phyloP scores from a whole-genome alignment of 169 alveolate species.

The Eimeria praecox region DNA sequence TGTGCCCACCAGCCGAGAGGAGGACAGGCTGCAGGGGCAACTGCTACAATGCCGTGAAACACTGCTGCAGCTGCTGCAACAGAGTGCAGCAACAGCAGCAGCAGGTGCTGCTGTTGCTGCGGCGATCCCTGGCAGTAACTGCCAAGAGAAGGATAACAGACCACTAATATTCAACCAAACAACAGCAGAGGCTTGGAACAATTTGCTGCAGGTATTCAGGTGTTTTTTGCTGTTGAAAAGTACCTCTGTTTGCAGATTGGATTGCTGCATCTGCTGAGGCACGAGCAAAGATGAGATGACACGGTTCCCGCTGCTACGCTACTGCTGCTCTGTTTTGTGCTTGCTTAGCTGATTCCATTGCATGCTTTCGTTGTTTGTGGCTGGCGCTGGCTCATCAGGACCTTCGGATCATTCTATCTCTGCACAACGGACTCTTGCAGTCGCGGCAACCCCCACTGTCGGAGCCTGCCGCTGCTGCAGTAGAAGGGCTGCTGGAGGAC shows the following conservation, averaged over 20 bases:
- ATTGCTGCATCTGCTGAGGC: background rate
- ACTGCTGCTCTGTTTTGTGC: background rate
- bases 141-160: background rate
- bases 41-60: conserved; percentile 40
- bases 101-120: conserved; percentile 68
- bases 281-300: background rate
- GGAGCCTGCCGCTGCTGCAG: background rate
- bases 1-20: conserved; percentile 14
- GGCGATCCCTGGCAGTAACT: conserved; percentile 22
- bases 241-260: background rate
- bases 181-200: conserved; percentile 44
- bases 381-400: conserved; percentile 2
- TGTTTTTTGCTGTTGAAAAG: background rate
- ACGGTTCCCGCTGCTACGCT: background rate
- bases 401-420: background rate
- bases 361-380: background rate
- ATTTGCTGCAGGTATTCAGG: conserved; percentile 27
- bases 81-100: conserved; percentile 22
- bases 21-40: conserved; percentile 9
- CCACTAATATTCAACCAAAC: conserved; percentile 5
- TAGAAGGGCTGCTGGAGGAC: conserved; percentile 12
- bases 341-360: background rate
- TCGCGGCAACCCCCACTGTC: background rate
- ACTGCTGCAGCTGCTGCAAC: conserved; percentile 51
- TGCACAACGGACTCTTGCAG: background rate